These are phyloP conservation scores for Ophiostoma triangulosporum DNA, from an alignment of 2,329 filamentous ascomycete genomes.

Conservation along the genomic window DNA sequence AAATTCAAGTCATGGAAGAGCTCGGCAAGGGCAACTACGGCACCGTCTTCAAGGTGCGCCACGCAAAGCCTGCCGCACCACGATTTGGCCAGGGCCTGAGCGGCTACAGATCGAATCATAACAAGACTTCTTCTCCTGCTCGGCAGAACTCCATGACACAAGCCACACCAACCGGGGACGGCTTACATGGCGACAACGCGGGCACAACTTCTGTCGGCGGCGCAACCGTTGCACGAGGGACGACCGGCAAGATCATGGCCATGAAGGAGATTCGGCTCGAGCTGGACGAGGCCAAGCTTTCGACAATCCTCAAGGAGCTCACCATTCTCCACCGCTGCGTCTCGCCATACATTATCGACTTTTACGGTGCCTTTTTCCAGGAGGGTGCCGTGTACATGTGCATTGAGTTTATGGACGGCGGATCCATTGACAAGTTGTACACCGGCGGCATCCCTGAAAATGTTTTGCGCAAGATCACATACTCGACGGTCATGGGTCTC, in stretches of 20 bases:
- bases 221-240: constrained; percentile 20
- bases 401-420: constrained; percentile 98
- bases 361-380: constrained; percentile 97
- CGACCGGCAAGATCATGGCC: constrained; percentile 77
- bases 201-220: constrained; percentile 7
- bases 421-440: constrained; percentile 94
- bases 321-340: constrained; percentile 91
- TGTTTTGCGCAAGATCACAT: constrained; percentile 78
- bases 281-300: constrained; percentile 91
- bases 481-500: constrained; percentile 78
- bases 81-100: constrained; percentile 46
- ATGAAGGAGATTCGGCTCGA: constrained; percentile 98
- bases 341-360: constrained; percentile 95
- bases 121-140: constrained; percentile 19
- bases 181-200: not conserved
- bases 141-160: not conserved
- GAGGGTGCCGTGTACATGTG: constrained; percentile 98
- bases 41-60: constrained; percentile 91
- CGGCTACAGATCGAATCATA: constrained; percentile 19
- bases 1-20: constrained; percentile 86
- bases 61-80: constrained; percentile 51
- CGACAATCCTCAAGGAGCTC: constrained; percentile 93
- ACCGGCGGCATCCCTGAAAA: constrained; percentile 78
- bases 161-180: not conserved
- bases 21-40: constrained; percentile 97